Evolutionary conservation across 805 yeast genomes (phyloP).

Genomic region (Starmerella bacillaris): DNA sequence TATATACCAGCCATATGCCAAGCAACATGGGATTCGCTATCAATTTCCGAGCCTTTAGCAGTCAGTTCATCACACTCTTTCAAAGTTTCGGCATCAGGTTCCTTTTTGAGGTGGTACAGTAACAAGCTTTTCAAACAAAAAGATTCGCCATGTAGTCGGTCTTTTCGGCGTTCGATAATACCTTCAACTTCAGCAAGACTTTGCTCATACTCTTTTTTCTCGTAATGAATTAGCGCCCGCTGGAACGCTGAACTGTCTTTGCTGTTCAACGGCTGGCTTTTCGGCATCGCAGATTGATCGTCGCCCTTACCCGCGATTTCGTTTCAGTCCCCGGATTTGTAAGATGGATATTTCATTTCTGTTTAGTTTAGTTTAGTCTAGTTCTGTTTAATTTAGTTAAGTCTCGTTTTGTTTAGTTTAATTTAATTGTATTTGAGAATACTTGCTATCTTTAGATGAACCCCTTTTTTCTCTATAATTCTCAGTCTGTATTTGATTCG

Average conservation of each 20-base stretch:
- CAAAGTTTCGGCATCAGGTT: neutral
- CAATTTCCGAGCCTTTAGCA: conserved; percentile 41
- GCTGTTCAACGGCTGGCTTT: conserved; percentile 12
- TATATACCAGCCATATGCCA: conserved; percentile 77
- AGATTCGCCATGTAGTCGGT: conserved; percentile 47
- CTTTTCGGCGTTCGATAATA: conserved; percentile 55
- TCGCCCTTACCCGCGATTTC: too few species aligned
- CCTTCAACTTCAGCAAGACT: conserved; percentile 59
- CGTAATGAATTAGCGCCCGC: conserved; percentile 69
- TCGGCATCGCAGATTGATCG: too few species aligned
- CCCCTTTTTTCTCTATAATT: too few species aligned
- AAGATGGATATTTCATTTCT: too few species aligned
- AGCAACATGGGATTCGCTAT: conserved; percentile 46
- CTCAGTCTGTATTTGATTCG: too few species aligned
- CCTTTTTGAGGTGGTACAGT: conserved; percentile 37
- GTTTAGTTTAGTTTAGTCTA: too few species aligned
- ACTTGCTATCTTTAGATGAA: too few species aligned
- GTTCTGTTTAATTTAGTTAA: too few species aligned
- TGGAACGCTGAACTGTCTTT: conserved; percentile 65
- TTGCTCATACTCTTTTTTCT: conserved; percentile 71
- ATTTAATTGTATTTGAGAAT: too few species aligned
- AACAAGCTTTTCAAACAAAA: conserved; percentile 70
- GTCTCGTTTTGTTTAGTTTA: too few species aligned
- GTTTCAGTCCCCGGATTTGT: too few species aligned
- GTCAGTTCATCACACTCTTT: conserved; percentile 46